A percentile compares a stretch with the other conserved stretches of the same genome.
These are phyloP conservation scores for Trichosporon inkin DNA, from an alignment of 1,284 basidiomycete species.

Conservation along the genomic window DNA sequence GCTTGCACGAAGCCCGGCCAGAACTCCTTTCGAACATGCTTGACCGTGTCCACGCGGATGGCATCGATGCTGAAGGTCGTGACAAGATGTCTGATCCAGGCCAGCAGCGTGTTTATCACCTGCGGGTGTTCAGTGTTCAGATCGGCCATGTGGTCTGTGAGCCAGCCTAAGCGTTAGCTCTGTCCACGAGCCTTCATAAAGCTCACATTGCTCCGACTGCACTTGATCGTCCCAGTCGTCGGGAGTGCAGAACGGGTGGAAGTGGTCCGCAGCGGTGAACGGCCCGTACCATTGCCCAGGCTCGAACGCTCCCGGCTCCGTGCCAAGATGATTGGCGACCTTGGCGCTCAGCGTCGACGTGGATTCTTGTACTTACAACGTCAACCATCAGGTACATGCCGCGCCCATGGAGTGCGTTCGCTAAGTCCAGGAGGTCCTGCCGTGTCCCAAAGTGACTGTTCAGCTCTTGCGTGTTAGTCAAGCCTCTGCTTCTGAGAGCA, in stretches of 20 bases:
- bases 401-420: constrained; percentile 49
- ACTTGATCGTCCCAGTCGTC: constrained; percentile 50
- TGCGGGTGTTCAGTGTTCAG: constrained; percentile 52
- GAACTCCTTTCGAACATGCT: constrained; percentile 54
- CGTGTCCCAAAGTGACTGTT: constrained; percentile 52
- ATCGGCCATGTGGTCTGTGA: constrained; percentile 51
- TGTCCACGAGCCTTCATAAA: background rate
- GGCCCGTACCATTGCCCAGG: constrained; percentile 21
- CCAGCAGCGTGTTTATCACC: constrained; percentile 46
- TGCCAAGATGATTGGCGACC: constrained; percentile 50
- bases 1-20: constrained; percentile 52
- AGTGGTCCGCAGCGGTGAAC: constrained; percentile 32
- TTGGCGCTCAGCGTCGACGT: background rate
- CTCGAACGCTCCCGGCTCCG: constrained; percentile 35
- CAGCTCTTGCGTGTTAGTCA: constrained; percentile 35
- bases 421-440: constrained; percentile 51
- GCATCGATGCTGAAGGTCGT: constrained; percentile 51
- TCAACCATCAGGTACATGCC: constrained; percentile 56
- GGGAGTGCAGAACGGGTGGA: constrained; percentile 51
- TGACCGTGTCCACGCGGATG: constrained; percentile 53
- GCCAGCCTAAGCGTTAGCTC: constrained; percentile 41
- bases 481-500: background rate
- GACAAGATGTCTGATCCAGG: constrained; percentile 52
- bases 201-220: constrained; percentile 51
- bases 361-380: constrained; percentile 37